A percentile compares a stretch with the other conserved stretches of the same genome.
phyloP scores from a whole-genome alignment of 164 flowering plant species.

The Berberis vulgaris region DNA sequence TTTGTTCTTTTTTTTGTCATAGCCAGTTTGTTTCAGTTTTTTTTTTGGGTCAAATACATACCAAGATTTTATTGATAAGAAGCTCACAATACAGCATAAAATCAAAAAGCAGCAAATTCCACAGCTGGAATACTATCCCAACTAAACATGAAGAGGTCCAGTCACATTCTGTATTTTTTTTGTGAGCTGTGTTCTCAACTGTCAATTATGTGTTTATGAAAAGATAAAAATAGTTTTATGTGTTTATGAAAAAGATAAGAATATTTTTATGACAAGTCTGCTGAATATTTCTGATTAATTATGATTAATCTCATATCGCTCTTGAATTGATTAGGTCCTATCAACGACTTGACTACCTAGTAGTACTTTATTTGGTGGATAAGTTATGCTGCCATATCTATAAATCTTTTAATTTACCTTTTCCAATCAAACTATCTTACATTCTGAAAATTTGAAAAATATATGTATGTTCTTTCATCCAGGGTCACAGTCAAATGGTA shows the following conservation, averaged over 20 bases:
- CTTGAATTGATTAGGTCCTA: too few species aligned
- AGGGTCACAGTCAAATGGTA: slow-evolving; percentile 23
- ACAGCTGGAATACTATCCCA: too few species aligned
- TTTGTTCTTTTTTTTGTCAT: background rate
- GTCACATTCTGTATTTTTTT: too few species aligned
- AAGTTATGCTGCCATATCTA: background rate
- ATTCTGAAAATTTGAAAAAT: background rate
- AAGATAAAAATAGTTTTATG: too few species aligned
- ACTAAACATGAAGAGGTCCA: too few species aligned
- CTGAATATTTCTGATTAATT: too few species aligned
- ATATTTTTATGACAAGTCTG: too few species aligned
- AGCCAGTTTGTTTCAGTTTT: background rate
- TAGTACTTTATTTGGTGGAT: background rate
- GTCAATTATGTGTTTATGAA: too few species aligned
- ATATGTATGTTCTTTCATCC: slow-evolving; percentile 7
- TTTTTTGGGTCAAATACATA: background rate
- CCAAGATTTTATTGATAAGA: background rate
- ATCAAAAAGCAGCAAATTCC: too few species aligned
- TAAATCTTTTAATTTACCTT: background rate
- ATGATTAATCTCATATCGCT: too few species aligned
- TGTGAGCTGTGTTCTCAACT: too few species aligned
- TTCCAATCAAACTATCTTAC: background rate
- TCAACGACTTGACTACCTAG: background rate
- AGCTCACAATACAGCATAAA: background rate
- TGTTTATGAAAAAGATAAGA: too few species aligned